Evolutionary conservation across 2,329 filamentous ascomycete species (phyloP).

Genomic region (Neopestalotiopsis sp.): DNA sequence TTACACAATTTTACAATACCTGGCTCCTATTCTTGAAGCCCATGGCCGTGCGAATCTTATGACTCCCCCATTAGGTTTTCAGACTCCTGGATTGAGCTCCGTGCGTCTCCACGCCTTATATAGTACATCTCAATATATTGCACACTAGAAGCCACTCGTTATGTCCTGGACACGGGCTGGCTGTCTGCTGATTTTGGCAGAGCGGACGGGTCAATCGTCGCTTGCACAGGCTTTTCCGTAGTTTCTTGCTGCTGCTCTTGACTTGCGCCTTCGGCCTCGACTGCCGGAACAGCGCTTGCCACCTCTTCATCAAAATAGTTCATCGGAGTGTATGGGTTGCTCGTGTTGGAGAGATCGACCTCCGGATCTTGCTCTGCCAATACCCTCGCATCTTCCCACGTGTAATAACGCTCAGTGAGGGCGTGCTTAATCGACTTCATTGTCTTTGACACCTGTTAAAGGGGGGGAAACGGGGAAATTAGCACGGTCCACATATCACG

Average conservation of each 20-base stretch:
- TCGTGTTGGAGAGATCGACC: slow-evolving; percentile 61
- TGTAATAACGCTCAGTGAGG: slow-evolving; percentile 86
- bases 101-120: slow-evolving; percentile 5
- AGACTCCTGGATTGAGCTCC: slow-evolving; percentile 3
- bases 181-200: slow-evolving; percentile 20
- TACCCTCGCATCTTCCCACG: slow-evolving; percentile 78
- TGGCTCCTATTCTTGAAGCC: slow-evolving; percentile 3
- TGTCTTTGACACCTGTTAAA: slow-evolving; percentile 71
- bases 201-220: slow-evolving; percentile 27
- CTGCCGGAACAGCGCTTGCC: slow-evolving; percentile 25
- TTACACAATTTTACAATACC: slow-evolving; percentile 26
- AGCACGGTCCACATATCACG: not conserved
- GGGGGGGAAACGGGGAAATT: not conserved
- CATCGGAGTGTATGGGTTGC: slow-evolving; percentile 54
- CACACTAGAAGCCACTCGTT: slow-evolving; percentile 14
- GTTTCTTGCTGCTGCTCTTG: not conserved
- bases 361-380: slow-evolving; percentile 71
- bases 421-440: slow-evolving; percentile 84
- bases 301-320: slow-evolving; percentile 41
- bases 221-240: slow-evolving; percentile 16
- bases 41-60: slow-evolving; percentile 1
- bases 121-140: slow-evolving; percentile 10
- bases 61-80: not conserved
- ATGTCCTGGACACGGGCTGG: slow-evolving; percentile 22
- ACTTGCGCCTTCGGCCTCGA: not conserved